A percentile compares a stretch with the other conserved stretches of the same genome.
phyloP scores from a whole-genome alignment of 257 asterid genomes.

The Fraxinus anomala region DNA sequence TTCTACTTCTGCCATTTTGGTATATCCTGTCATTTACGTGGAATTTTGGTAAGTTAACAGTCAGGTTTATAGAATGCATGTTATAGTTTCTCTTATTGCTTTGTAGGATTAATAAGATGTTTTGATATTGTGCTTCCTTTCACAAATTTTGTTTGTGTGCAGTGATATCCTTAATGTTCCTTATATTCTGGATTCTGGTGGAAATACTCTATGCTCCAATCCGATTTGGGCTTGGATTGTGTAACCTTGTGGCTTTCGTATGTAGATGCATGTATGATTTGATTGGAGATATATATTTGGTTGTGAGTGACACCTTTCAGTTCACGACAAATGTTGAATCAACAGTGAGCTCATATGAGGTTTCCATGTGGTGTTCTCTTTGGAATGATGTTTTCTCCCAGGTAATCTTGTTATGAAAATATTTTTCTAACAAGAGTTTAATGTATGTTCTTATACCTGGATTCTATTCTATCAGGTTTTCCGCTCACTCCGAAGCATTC shows the following conservation, averaged over 20 bases:
- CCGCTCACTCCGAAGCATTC: slow-evolving; percentile 90
- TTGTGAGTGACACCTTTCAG: slow-evolving; percentile 62
- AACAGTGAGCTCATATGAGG: slow-evolving; percentile 66
- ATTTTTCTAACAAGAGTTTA: slow-evolving; percentile 6
- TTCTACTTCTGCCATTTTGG: slow-evolving; percentile 76
- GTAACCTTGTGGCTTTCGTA: slow-evolving; percentile 49
- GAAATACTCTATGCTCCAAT: slow-evolving; percentile 76
- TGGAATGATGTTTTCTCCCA: slow-evolving; percentile 98
- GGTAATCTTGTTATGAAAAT: slow-evolving; percentile 41
- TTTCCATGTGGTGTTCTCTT: slow-evolving; percentile 83
- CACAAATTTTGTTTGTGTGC: slow-evolving; percentile 38
- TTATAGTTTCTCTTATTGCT: slow-evolving; percentile 7
- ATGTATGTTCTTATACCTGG: slow-evolving; percentile 10
- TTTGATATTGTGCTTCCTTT: slow-evolving; percentile 16
- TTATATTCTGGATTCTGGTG: slow-evolving; percentile 73
- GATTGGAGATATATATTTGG: slow-evolving; percentile 51
- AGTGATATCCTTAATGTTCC: slow-evolving; percentile 69
- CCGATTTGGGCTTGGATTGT: slow-evolving; percentile 59
- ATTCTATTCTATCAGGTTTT: slow-evolving; percentile 55
- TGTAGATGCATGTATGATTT: slow-evolving; percentile 44
- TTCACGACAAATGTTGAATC: slow-evolving; percentile 66
- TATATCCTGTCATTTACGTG: slow-evolving; percentile 45
- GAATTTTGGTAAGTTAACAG: slow-evolving; percentile 60
- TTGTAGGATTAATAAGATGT: slow-evolving; percentile 10
- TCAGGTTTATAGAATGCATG: not conserved